These are phyloP conservation scores for Solanum bukasovii DNA, from an alignment of 257 asterid genomes.

Conservation along the genomic window DNA sequence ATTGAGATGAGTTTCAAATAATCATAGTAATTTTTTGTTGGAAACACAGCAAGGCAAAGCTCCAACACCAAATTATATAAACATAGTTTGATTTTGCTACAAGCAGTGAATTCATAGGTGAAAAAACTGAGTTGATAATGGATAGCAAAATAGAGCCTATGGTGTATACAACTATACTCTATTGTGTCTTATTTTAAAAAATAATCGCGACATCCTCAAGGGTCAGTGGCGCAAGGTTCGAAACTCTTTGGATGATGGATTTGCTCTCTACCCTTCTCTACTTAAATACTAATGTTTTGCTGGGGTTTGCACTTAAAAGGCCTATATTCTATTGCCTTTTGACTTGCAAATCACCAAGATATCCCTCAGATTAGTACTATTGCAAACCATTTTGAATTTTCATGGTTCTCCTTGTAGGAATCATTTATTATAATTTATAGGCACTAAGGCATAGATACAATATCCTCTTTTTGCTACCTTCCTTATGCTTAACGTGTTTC, in stretches of 20 bases:
- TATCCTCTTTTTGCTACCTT: not conserved
- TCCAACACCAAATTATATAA: not conserved
- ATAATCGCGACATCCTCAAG: not conserved
- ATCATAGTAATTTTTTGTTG: not conserved
- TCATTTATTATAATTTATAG: not conserved
- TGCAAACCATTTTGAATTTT: not conserved
- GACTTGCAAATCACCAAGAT: not conserved
- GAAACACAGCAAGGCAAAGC: not conserved
- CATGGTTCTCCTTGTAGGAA: not conserved
- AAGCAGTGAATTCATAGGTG: not conserved
- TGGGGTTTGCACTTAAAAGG: not conserved
- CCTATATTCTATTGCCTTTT: not conserved
- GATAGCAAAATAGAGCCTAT: not conserved
- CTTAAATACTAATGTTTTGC: not conserved
- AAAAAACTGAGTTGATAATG: not conserved
- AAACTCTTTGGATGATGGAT: not conserved
- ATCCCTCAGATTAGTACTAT: not conserved
- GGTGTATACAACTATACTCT: not conserved
- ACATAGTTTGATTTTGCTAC: not conserved
- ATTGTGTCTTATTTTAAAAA: not conserved
- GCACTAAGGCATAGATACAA: not conserved
- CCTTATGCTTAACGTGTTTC: not conserved
- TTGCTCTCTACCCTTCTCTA: not conserved
- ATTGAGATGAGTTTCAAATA: not conserved
- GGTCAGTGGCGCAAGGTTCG: not conserved